phyloP scores from a whole-genome alignment of 2,329 filamentous ascomycete genomes.

The Fusarium nodosum region DNA sequence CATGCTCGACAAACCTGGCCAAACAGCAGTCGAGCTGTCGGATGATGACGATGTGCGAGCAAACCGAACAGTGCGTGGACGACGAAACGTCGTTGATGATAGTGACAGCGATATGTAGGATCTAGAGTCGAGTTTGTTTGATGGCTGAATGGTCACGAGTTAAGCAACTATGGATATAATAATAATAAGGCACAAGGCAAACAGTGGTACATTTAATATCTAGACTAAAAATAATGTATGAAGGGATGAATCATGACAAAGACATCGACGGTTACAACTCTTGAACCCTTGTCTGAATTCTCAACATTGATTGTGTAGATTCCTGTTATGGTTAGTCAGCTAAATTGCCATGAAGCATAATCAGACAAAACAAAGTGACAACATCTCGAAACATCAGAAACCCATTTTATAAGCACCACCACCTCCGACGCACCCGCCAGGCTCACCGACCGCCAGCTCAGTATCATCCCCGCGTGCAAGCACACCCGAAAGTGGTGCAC shows the following conservation, averaged over 20 bases:
- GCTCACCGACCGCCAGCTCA: slow-evolving; percentile 45
- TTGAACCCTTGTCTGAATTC: not conserved
- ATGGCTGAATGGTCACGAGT: slow-evolving; percentile 7
- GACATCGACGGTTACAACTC: not conserved
- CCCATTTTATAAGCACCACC: slow-evolving; percentile 62
- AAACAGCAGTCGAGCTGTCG: slow-evolving; percentile 20
- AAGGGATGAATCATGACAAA: slow-evolving; percentile 28
- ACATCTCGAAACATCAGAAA: slow-evolving; percentile 59
- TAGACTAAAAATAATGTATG: slow-evolving; percentile 39
- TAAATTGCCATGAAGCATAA: not conserved
- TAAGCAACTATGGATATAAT: slow-evolving; percentile 3
- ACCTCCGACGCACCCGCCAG: slow-evolving; percentile 54
- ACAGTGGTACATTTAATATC: slow-evolving; percentile 39
- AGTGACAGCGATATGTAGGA: slow-evolving; percentile 50
- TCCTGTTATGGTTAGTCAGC: slow-evolving; percentile 42
- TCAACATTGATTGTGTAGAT: slow-evolving; percentile 5
- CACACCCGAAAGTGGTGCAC: slow-evolving; percentile 51
- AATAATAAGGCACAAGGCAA: slow-evolving; percentile 23
- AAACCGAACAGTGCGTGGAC: slow-evolving; percentile 44
- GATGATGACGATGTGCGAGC: slow-evolving; percentile 40
- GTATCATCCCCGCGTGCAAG: slow-evolving; percentile 52
- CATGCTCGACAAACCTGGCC: slow-evolving; percentile 38
- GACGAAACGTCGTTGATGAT: slow-evolving; percentile 51
- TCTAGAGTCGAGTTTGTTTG: slow-evolving; percentile 1
- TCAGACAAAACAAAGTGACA: slow-evolving; percentile 16